Evolutionary conservation across 73 alveolate species (phyloP), one percentile per base, ranked within the genome.

Genomic region (Breviolum minutum): DNA sequence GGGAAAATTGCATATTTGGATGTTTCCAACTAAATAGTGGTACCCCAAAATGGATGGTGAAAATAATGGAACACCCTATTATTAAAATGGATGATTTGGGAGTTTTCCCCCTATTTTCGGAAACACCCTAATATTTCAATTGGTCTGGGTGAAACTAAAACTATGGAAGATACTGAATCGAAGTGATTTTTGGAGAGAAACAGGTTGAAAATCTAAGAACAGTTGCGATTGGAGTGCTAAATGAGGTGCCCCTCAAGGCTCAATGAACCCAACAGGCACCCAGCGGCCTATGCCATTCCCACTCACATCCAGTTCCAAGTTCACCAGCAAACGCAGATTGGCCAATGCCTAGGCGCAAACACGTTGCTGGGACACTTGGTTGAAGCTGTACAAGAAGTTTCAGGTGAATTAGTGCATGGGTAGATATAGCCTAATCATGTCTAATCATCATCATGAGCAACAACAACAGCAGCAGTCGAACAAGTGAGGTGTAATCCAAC

Each of bases 251-350:
- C 54, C 54, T 40, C 54, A 40, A 40, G 54, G 54, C 54, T 40
- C 54, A 40, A 22, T 22, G 17, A 9, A 24, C 16, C 40, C n/a
- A n/a, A n/a, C n/a, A 71, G 81, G 40, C 19, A 16, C 80, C 95
- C 54, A 40, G 5, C 2, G 54, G 40, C 97, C 97, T 92, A 92
- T 92, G 32, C 97, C 97, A 74, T 92, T 92, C 71, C 97, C 97
- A 29, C 97, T 92, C 61, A 92, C 97, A 74, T 92, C 97, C 97
- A 92, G 9, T 40, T 92, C 97, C 77, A 92, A 62, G 89, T n/a
- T n/a, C 40, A 54, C 63, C 48, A 85, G 94, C 79, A 26, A 62
- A 9, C 79, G 94, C 77, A 85, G 29, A 62, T 62, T 62, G 61
- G 79, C 79, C 79, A 85, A 62, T 20, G 94, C 94, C 94, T 85